Base-by-base conservation (phyloP, 2,329 filamentous ascomycete genomes). In the Ophiostoma novo-ulmi region DNA sequence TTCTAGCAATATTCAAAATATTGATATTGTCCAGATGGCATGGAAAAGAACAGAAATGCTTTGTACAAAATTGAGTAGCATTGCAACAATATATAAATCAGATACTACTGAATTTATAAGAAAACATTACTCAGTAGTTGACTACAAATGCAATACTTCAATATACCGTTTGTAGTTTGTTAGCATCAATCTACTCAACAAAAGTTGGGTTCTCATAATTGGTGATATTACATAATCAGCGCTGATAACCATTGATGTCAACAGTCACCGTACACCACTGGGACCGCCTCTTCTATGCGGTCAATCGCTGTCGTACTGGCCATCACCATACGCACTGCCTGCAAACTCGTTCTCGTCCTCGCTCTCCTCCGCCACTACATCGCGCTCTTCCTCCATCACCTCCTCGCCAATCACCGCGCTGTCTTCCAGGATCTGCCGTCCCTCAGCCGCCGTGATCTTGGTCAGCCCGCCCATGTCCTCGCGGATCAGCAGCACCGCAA, bases 381-480 rank as follows among this genome's bases (percentile, higher is more conserved):
- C 85, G 67, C 82, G 79, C 71, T 90, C 89, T 73, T 89, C 88
- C 74, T 93, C 85, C 69, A 94, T 76, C 73, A 91, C 80, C 75
- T 89, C 80, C 75, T 89, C 84, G 0, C 91, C 91, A 67, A 94
- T 80, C 69, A 84, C 82, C 74, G 85, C 86, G 77, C 91, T 93
- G 73, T 91, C 86, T 73, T 84, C 81, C 76, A 94, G 79, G 26
- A 94, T 86, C 36, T 79, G 78, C 73, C 82, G 80, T 22, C 85
- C 85, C 71, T 81, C 78, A 8, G 61, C 67, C 11, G 22, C 52
- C 17, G 41, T 39, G 11, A 68, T 26, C 13, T 22, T 22, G 38
- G 20, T 48, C 48, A 38, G 39, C 0, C 68, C 68, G 78, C 77
- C 64, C 82, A 88, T 84, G 72, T 88, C 86, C 74, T 88, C 84